These are phyloP conservation scores for Rhizomucor miehei DNA, from an alignment of 371 early-diverging fungal genomes.

Conservation along the genomic window DNA sequence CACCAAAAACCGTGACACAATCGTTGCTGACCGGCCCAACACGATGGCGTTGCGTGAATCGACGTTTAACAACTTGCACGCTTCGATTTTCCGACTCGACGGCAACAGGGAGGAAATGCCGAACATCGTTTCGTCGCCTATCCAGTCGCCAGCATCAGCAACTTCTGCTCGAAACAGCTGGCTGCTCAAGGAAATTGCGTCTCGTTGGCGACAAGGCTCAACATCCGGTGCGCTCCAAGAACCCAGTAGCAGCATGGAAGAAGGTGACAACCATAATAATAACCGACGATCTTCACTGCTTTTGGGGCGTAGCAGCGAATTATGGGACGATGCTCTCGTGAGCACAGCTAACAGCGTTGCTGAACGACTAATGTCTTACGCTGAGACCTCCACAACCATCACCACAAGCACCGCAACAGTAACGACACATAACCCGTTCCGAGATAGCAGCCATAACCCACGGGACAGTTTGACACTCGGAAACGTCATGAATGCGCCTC, in stretches of 20 bases:
- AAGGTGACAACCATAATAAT: neutral
- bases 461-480: constrained; percentile 5
- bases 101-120: neutral
- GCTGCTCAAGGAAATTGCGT: constrained; percentile 15
- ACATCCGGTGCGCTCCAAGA: constrained; percentile 9
- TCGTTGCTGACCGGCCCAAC: constrained; percentile 9
- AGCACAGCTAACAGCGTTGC: constrained; percentile 1
- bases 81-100: constrained; percentile 8
- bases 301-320: neutral
- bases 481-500: neutral
- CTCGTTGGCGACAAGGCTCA: constrained; percentile 14
- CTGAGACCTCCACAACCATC: neutral
- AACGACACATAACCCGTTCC: constrained; percentile 3
- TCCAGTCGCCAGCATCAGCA: neutral
- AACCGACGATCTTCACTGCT: neutral
- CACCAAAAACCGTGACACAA: neutral
- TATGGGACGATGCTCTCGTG: constrained; percentile 6
- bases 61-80: constrained; percentile 10
- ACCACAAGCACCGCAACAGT: neutral
- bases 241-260: constrained; percentile 1
- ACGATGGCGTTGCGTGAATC: constrained; percentile 8
- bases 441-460: constrained; percentile 1
- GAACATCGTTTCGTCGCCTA: constrained; percentile 4
- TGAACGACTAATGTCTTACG: neutral
- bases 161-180: constrained; percentile 6